A percentile compares a stretch with the other conserved stretches of the same genome.
Conservation (phyloP, 177 flowering plant species). For the Vitis hybrid region DNA sequence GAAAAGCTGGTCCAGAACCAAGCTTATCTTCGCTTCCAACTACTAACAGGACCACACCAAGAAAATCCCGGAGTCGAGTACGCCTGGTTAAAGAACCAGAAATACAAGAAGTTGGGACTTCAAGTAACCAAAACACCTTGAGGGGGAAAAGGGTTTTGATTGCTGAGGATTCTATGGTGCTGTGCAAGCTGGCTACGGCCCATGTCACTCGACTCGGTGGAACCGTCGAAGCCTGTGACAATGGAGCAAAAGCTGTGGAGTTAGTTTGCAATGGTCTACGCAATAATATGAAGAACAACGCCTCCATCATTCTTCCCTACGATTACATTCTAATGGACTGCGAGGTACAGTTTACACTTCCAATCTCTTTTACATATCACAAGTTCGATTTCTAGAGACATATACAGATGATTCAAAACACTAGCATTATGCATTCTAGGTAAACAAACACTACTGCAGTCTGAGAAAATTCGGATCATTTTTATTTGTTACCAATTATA, state of each 20-base stretch:
- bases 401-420: too few species aligned
- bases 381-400: too few species aligned
- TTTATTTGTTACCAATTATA: not conserved
- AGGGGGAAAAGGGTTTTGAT: slow-evolving; percentile 48
- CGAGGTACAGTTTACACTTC: slow-evolving; percentile 45
- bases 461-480: not conserved
- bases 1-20: not conserved
- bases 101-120: slow-evolving; percentile 10
- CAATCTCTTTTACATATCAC: not conserved
- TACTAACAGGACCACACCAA: not conserved
- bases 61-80: not conserved
- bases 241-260: slow-evolving; percentile 49
- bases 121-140: slow-evolving; percentile 20
- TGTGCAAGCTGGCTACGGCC: slow-evolving; percentile 17
- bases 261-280: slow-evolving; percentile 24
- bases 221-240: slow-evolving; percentile 21
- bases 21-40: not conserved
- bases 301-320: slow-evolving; percentile 37
- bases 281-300: slow-evolving; percentile 7
- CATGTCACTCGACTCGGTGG: slow-evolving; percentile 35
- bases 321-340: slow-evolving; percentile 87
- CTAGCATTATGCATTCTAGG: too few species aligned
- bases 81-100: not conserved
- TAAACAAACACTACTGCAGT: too few species aligned
- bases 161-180: slow-evolving; percentile 39